These are phyloP conservation scores for Usnea hakonensis DNA, from an alignment of 495 filamentous ascomycete species.

Conservation along the genomic window DNA sequence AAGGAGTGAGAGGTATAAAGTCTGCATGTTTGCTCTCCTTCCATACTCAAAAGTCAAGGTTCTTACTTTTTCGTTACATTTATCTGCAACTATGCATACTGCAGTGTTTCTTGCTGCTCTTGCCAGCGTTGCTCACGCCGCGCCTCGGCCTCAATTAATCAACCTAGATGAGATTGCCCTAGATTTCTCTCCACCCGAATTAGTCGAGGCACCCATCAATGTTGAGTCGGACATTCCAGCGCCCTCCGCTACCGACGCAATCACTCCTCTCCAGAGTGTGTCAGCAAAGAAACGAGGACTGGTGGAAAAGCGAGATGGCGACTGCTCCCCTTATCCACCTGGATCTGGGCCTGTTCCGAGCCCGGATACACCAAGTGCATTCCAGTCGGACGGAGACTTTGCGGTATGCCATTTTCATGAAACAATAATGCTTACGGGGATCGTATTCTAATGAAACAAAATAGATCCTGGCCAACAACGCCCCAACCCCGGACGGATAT, in stretches of 20 bases:
- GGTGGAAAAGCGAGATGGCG: conserved; percentile 3
- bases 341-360: conserved; percentile 4
- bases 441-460: no score
- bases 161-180: no score
- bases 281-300: no score
- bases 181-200: not conserved
- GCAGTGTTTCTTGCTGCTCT: no score
- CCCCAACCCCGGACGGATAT: no score
- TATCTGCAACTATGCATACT: not conserved
- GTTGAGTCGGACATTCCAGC: conserved; percentile 1
- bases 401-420: no score
- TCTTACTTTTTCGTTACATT: not conserved
- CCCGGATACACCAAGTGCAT: conserved; percentile 7
- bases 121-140: no score
- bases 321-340: conserved; percentile 8
- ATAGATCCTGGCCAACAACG: no score
- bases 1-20: not conserved
- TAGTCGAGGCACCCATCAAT: conserved; percentile 9
- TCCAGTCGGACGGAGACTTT: not conserved
- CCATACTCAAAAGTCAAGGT: not conserved
- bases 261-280: no score
- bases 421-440: no score
- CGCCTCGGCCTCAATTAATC: no score
- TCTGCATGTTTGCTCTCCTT: not conserved
- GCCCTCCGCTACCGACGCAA: no score